Base-by-base conservation (phyloP, 768 basidiomycete species). In the Termitomyces heimii region DNA sequence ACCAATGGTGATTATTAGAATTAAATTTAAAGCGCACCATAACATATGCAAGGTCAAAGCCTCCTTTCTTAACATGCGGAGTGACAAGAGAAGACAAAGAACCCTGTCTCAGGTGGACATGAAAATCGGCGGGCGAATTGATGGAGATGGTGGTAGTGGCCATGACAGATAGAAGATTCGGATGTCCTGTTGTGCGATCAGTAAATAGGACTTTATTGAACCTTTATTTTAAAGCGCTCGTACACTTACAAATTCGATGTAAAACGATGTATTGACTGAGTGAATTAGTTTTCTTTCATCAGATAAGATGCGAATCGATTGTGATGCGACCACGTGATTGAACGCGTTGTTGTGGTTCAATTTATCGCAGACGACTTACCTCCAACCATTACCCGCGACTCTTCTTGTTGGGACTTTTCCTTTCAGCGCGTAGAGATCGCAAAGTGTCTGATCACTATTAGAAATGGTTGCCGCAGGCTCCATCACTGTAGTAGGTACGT, bases 101-200 rank as follows among this genome's bases (percentile, higher is more conserved):
- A 29, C 91, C 94, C 69, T 98, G 93, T 42, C 97, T 85, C 29
- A 99, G 84, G 71, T 99, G 96, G 63, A 98, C 95, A 76, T 99
- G 97, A 67, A 97, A 96, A 76, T 94, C 93, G 32, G 91, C 88
- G 16, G 93, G 92, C 2, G 89, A 83, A 14, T 72, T 60, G 40
- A 88, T 69, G 13, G 75, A 67, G 61, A 85, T 73, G 42, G 62
- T 61, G 16, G 53, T 61, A 29, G 53, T 31, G 40, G 73, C 72
- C 72, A 77, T 75, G 40, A 47, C 22, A 28, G 34, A 31, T 10
- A 28, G 24, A 48, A 22, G 14, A 43, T 43, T 31, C 13, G n/a
- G 6, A 32, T 49, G 5, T 20, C 31, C 35, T 63, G 9, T 29
- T 43, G 44, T 16, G 1, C 3, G 13, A 20, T 31, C 18, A 37